These are phyloP conservation scores for Iris macrosiphon DNA, from an alignment of 106 monocot genomes.

Conservation along the genomic window DNA sequence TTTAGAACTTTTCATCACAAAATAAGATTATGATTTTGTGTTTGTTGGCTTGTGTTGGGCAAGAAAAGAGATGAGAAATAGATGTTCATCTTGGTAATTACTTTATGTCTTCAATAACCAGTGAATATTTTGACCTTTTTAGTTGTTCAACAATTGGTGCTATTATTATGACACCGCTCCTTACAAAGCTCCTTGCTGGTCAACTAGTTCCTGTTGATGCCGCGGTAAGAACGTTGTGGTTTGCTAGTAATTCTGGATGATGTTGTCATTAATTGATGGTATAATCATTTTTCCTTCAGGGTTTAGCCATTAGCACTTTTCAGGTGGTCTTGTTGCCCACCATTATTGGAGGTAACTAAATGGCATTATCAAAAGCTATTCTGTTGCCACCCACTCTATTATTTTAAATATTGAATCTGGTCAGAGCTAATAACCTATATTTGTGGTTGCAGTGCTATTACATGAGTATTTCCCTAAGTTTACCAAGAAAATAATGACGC, in stretches of 20 bases:
- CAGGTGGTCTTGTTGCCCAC: constrained; percentile 95
- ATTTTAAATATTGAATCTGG: background rate
- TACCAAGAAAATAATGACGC: constrained; percentile 73
- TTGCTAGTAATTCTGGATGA: background rate
- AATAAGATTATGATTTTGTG: too few species aligned
- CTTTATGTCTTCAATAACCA: constrained; percentile 1
- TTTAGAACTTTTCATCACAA: too few species aligned
- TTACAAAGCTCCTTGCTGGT: constrained; percentile 90
- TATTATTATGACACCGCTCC: constrained; percentile 93
- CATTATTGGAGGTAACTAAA: constrained; percentile 72
- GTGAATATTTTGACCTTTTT: constrained; percentile 6
- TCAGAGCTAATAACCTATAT: background rate
- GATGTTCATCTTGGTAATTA: too few species aligned
- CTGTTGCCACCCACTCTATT: background rate
- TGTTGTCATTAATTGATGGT: background rate
- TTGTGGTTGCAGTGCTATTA: constrained; percentile 54
- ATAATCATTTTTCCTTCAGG: constrained; percentile 35
- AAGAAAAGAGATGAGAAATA: too few species aligned
- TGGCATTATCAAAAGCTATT: background rate
- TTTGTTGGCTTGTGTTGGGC: too few species aligned
- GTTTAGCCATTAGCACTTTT: constrained; percentile 95
- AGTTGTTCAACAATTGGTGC: constrained; percentile 96
- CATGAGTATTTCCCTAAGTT: constrained; percentile 95
- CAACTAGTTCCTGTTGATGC: constrained; percentile 98
- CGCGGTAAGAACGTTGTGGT: constrained; percentile 44